phyloP scores from a whole-genome alignment of 2,329 filamentous ascomycete genomes.

The Lachnellula subtilissima region DNA sequence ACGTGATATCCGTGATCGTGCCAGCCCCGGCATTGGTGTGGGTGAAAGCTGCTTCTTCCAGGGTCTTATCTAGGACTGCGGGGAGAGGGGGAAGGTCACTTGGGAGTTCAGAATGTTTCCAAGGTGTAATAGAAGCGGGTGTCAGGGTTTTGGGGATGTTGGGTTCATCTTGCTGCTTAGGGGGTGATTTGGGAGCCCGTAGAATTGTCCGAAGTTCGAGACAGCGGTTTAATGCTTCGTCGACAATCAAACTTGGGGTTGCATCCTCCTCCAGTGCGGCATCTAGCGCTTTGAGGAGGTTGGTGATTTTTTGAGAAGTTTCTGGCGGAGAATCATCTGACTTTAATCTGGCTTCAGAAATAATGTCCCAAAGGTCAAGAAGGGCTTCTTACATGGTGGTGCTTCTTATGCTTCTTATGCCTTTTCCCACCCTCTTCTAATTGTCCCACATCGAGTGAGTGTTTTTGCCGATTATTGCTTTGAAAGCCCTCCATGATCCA shows the following conservation, averaged over 20 bases:
- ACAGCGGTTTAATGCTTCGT: slow-evolving; percentile 18
- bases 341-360: background rate
- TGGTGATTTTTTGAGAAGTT: slow-evolving; percentile 16
- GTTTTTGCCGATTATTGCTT: slow-evolving; percentile 19
- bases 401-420: slow-evolving; percentile 9
- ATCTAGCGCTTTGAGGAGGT: slow-evolving; percentile 24
- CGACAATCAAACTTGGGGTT: slow-evolving; percentile 13
- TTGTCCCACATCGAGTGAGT: background rate
- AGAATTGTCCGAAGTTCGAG: slow-evolving; percentile 19
- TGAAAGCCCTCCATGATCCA: background rate
- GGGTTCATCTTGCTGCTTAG: background rate
- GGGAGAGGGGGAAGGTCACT: slow-evolving; percentile 54
- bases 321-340: background rate
- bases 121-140: slow-evolving; percentile 39
- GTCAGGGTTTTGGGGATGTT: slow-evolving; percentile 22
- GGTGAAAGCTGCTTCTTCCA: slow-evolving; percentile 62
- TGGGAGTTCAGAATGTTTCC: slow-evolving; percentile 47
- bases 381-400: slow-evolving; percentile 4
- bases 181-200: background rate
- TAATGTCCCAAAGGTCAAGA: background rate
- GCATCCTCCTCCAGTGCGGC: slow-evolving; percentile 21
- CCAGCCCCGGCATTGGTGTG: slow-evolving; percentile 41
- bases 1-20: slow-evolving; percentile 39
- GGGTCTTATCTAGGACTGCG: slow-evolving; percentile 49
- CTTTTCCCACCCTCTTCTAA: slow-evolving; percentile 4